Conservation (phyloP, 2,329 filamentous ascomycete species). For the Uncinocarpus reesii region DNA sequence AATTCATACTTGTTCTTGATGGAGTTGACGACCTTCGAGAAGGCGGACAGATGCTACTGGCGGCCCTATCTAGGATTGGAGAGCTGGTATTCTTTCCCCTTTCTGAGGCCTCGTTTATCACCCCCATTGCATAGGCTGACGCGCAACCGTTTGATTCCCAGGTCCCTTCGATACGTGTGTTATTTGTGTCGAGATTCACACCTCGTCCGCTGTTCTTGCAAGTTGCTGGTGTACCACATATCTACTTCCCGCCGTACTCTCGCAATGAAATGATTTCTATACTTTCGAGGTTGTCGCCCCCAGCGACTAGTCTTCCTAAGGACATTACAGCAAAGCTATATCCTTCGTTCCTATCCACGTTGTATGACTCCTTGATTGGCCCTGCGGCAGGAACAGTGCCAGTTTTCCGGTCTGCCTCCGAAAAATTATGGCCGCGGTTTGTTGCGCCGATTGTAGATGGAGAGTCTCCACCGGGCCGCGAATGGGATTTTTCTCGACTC, state of each 20-base stretch:
- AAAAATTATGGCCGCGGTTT: constrained; percentile 75
- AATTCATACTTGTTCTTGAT: constrained; percentile 78
- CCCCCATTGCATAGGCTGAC: neutral
- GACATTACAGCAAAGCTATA: constrained; percentile 31
- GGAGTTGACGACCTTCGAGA: constrained; percentile 78
- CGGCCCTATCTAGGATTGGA: constrained; percentile 69
- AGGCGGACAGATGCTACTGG: constrained; percentile 63
- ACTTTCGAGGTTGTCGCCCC: constrained; percentile 48
- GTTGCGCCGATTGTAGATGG: constrained; percentile 64
- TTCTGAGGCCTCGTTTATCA: constrained; percentile 12
- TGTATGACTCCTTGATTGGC: constrained; percentile 78
- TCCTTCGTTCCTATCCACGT: constrained; percentile 65
- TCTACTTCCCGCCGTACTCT: constrained; percentile 76
- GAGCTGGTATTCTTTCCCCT: constrained; percentile 54
- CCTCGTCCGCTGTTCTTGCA: constrained; percentile 61
- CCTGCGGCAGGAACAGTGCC: constrained; percentile 70
- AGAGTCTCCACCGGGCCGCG: constrained; percentile 44
- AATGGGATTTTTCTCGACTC: constrained; percentile 74
- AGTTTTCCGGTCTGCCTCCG: constrained; percentile 58
- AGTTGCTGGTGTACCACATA: constrained; percentile 58
- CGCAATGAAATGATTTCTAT: constrained; percentile 72
- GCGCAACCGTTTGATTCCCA: constrained; percentile 28
- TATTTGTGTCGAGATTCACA: constrained; percentile 62
- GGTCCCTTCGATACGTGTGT: constrained; percentile 66
- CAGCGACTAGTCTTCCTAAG: constrained; percentile 25